A percentile compares a stretch with the other conserved stretches of the same genome.
Conservation (phyloP, 169 alveolate species). For the Plasmodium vivax region DNA sequence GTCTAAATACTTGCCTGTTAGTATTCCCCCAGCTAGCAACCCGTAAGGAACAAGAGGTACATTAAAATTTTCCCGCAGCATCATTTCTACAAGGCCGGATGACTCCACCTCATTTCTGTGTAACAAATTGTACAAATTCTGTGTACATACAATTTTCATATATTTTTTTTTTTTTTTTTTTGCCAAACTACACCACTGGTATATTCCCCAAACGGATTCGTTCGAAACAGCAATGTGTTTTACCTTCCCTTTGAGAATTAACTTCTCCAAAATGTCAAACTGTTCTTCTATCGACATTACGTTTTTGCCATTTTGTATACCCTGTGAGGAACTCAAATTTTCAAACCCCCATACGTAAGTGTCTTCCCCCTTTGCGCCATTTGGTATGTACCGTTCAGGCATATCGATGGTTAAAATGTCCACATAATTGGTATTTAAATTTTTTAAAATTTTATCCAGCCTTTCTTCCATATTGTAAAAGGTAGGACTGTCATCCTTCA, state of each 20-base stretch:
- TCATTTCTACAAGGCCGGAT: conserved; percentile 86
- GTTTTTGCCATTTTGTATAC: conserved; percentile 17
- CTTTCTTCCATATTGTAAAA: conserved; percentile 79
- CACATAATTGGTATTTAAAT: conserved; percentile 82
- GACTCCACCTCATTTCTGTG: conserved; percentile 88
- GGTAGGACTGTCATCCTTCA: conserved; percentile 23
- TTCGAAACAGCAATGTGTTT: conserved; percentile 85
- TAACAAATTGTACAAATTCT: conserved; percentile 83
- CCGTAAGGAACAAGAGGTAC: conserved; percentile 89
- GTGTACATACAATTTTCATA: conserved; percentile 78
- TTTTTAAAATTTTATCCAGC: conserved; percentile 81
- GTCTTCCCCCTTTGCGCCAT: conserved; percentile 86
- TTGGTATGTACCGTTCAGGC: conserved; percentile 87
- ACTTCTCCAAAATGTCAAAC: conserved; percentile 78
- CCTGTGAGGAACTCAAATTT: conserved; percentile 4
- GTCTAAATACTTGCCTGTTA: conserved; percentile 89
- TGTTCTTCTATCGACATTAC: conserved; percentile 76
- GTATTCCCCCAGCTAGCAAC: conserved; percentile 89
- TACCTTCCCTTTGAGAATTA: conserved; percentile 86
- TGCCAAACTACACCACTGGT: conserved; percentile 76
- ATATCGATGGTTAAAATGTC: conserved; percentile 83
- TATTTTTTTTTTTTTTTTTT: conserved; percentile 75
- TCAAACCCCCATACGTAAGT: conserved; percentile 88
- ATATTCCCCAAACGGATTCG: conserved; percentile 88
- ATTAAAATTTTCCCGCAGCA: conserved; percentile 76